Evolutionary conservation across 2,329 filamentous ascomycete species (phyloP).

Genomic region (Chrysoporthe puriensis): DNA sequence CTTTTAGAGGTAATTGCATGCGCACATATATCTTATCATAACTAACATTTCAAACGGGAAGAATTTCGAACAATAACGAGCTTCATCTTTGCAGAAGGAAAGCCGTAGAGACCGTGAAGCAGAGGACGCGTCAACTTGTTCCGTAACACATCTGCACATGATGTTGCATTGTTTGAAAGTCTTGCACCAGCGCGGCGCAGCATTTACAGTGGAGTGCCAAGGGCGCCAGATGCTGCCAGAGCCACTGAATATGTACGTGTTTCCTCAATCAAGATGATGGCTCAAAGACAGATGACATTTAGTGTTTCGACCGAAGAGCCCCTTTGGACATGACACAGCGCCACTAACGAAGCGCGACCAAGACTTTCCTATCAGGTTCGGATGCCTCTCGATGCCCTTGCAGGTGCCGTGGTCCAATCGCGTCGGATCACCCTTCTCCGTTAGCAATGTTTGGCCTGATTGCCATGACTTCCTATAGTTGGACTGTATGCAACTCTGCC

Average conservation of each 20-base stretch:
- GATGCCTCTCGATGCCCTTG: background rate
- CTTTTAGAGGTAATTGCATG: background rate
- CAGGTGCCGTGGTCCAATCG: background rate
- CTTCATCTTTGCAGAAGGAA: background rate
- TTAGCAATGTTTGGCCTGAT: slow-evolving; percentile 2
- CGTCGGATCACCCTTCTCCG: background rate
- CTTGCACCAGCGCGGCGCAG: background rate
- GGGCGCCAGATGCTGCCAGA: background rate
- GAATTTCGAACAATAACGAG: background rate
- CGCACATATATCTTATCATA: background rate
- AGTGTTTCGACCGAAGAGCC: background rate
- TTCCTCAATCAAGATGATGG: background rate
- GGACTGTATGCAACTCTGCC: background rate
- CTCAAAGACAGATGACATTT: background rate
- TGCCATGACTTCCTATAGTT: background rate
- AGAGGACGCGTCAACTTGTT: background rate
- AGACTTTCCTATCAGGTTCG: background rate
- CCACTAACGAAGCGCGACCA: background rate
- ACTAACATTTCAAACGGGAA: background rate
- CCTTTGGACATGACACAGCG: background rate
- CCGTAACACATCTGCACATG: background rate
- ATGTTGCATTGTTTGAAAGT: background rate
- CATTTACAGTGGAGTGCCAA: background rate
- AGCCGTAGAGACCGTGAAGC: background rate
- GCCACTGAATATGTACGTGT: background rate